phyloP scores from a whole-genome alignment of 2,329 filamentous ascomycete species.

The Verticillium nonalfalfae region DNA sequence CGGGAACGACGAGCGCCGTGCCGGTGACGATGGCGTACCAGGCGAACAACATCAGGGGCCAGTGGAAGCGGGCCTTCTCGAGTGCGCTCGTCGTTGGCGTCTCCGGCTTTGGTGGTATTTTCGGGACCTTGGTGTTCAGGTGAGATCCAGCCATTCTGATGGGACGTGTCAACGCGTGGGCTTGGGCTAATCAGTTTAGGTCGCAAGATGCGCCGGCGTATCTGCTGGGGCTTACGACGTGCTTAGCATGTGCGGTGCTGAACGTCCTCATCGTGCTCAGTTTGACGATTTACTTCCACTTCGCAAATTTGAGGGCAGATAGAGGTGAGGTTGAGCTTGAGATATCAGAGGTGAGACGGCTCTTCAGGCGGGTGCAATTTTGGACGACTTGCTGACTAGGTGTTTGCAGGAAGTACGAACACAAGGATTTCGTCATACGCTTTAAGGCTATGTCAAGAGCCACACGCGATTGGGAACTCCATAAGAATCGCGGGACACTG shows the following conservation, averaged over 20 bases:
- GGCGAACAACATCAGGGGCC: constrained; percentile 80
- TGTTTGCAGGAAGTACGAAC: too few species aligned
- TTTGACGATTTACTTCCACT: constrained; percentile 32
- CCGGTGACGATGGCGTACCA: constrained; percentile 73
- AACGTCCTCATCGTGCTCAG: constrained; percentile 37
- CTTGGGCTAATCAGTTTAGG: background rate
- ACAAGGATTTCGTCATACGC: too few species aligned
- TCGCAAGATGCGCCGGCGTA: constrained; percentile 47
- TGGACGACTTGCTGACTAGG: too few species aligned
- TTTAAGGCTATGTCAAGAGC: too few species aligned
- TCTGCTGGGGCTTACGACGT: constrained; percentile 47
- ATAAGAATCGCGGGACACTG: too few species aligned
- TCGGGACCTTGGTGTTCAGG: constrained; percentile 67
- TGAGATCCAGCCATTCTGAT: background rate
- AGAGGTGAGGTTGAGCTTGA: constrained; percentile 46
- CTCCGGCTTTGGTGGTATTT: constrained; percentile 73
- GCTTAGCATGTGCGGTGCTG: constrained; percentile 42
- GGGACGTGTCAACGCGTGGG: background rate
- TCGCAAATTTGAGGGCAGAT: constrained; percentile 43
- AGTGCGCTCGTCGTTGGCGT: constrained; percentile 70
- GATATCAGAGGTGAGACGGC: constrained; percentile 34
- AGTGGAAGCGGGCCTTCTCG: constrained; percentile 82
- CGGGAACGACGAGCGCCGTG: constrained; percentile 71
- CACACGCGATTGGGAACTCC: too few species aligned
- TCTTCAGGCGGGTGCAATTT: too few species aligned